Percentiles rank a stretch among this genome's conserved stretches.
phyloP scores from a whole-genome alignment of 495 filamentous ascomycete species.

The Sphaerosporella brunnea region DNA sequence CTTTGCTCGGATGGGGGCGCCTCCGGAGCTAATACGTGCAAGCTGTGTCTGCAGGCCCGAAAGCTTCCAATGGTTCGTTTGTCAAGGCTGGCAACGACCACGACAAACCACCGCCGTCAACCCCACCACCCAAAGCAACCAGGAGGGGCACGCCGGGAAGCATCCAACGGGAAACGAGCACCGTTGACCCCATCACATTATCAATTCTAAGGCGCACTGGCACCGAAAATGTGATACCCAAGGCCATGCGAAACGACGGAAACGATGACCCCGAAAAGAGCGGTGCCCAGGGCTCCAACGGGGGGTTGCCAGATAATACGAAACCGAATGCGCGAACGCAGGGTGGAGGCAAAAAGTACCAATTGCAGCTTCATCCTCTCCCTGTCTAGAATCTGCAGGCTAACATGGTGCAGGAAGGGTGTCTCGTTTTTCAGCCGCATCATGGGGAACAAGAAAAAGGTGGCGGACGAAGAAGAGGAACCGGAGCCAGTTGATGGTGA shows the following conservation, averaged over 20 bases:
- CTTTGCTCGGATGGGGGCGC: no score
- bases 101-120: slow-evolving; percentile 2
- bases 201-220: slow-evolving; percentile 74
- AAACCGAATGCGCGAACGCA: slow-evolving; percentile 28
- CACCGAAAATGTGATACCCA: slow-evolving; percentile 49
- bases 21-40: no score
- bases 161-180: neutral
- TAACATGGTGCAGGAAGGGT: slow-evolving; percentile 46
- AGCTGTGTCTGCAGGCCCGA: neutral
- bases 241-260: slow-evolving; percentile 44
- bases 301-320: slow-evolving; percentile 2
- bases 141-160: neutral
- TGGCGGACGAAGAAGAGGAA: slow-evolving; percentile 38
- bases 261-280: slow-evolving; percentile 24
- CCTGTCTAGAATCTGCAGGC: slow-evolving; percentile 6
- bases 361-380: neutral
- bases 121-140: neutral
- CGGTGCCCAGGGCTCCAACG: neutral
- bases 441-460: slow-evolving; percentile 58
- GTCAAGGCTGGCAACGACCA: neutral
- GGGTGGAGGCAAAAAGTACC: slow-evolving; percentile 29
- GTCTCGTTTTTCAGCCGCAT: slow-evolving; percentile 85
- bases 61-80: neutral
- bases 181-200: slow-evolving; percentile 20
- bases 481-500: slow-evolving; percentile 58